Evolutionary conservation across 495 filamentous ascomycete genomes (phyloP), one percentile per base, ranked within the genome.

Genomic region (Peziza echinospora): DNA sequence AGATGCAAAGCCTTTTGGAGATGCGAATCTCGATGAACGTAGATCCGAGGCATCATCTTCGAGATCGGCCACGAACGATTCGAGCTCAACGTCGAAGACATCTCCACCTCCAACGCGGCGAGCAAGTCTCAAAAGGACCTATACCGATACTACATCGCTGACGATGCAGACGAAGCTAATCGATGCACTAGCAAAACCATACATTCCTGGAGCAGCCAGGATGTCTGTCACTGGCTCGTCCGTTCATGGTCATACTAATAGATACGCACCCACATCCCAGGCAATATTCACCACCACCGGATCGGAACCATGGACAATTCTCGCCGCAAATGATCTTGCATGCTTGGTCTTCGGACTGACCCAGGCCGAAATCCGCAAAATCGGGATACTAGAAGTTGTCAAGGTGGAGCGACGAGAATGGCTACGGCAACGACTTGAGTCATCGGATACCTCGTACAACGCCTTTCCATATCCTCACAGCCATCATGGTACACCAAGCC

Each of bases 291-390:
- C 87, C 16, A 97, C 89, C 13, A 82, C 91, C 62, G 71, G 82
- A 40, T 70, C 77, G 40, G 69, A 80, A 8, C 91, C 89, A 4
- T 97, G 84, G 82, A 96, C 87, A 2, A 93, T 97, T 47, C 67
- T 93, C 41, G 80, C 87, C 6, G 91, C 89, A n/a, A 97, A 97
- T 57, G 89, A 97, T 60, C 68, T 97, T 26, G 87, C 91, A 13
- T 97, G 89, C 63, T 69, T 97, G 22, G 73, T 97, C 41, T 96
- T 97, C 63, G 89, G 89, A 28, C 83, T 97, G 23, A 91, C 87
- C 5, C 82, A 84, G 57, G 80, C 82, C 7, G 89, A 97, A 63
- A 79, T 97, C 26, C 76, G 84, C 24, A 93, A 84, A 57, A 75
- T 96, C 67, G 85, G 91, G 47, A 96, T 97, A 47, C 60, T 97